phyloP scores from a whole-genome alignment of 1,139 yeast species.

The Geotrichum citri-aurantii region DNA sequence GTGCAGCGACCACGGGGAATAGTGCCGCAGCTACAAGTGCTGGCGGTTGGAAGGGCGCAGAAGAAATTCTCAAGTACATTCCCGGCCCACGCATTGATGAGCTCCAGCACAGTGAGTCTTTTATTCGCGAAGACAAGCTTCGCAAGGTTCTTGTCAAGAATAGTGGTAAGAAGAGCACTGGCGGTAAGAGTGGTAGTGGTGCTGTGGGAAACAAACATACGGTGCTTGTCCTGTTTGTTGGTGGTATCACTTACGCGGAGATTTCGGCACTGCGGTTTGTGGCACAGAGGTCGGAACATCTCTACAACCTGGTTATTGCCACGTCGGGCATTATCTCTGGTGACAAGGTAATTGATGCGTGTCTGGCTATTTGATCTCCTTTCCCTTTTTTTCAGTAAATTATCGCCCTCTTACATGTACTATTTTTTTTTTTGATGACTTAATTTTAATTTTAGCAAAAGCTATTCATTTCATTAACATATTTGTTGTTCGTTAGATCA shows the following conservation, averaged over 20 bases:
- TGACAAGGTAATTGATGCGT: conserved; percentile 35
- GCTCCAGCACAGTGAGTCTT: conserved; percentile 29
- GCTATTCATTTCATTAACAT: not conserved
- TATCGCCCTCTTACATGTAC: not conserved
- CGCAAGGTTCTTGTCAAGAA: conserved; percentile 33
- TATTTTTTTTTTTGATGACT: not conserved
- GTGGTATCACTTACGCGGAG: conserved; percentile 80
- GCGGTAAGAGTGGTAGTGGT: conserved; percentile 20
- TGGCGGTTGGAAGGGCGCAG: conserved; percentile 37
- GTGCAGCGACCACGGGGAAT: conserved; percentile 23
- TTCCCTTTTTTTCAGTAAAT: not conserved
- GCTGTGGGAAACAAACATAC: conserved; percentile 26
- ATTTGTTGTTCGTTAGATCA: conserved; percentile 4
- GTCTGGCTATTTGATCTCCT: not conserved
- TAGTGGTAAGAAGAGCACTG: conserved; percentile 28
- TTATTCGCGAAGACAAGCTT: conserved; percentile 34
- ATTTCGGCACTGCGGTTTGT: conserved; percentile 58
- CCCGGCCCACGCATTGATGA: conserved; percentile 38
- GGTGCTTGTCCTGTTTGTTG: conserved; percentile 52
- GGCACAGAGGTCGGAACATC: conserved; percentile 38
- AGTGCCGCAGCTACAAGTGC: conserved; percentile 23
- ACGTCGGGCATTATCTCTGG: conserved; percentile 55
- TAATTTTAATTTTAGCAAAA: not conserved
- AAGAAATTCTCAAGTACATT: conserved; percentile 32
- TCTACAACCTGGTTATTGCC: conserved; percentile 43